Evolutionary conservation across 371 early-diverging fungal genomes (phyloP), one percentile per base, ranked within the genome.

Genomic region (Mortierella sp.): DNA sequence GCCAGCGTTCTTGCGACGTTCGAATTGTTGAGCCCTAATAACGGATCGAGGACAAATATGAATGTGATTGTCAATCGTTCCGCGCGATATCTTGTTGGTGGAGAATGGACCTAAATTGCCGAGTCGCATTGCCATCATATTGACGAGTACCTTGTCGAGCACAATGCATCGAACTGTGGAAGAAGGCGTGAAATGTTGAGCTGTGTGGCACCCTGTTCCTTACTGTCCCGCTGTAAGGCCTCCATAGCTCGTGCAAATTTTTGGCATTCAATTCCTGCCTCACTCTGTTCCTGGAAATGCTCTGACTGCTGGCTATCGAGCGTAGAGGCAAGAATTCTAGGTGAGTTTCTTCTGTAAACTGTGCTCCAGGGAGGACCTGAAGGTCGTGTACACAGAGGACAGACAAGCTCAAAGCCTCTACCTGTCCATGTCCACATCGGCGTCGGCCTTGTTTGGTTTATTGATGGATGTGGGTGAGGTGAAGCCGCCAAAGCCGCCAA

Each of bases 201-300:
- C 40, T 67, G 67, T 40, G 24, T 61, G 11, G 14, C 34, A 16
- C 31, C 72, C 31, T 69, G 71, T 4, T 50, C 73, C 37, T 46
- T 76, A 34, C 77, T 75, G 21, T 67, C 69, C 10, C 73, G 54
- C 53, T 76, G 71, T 16, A 79, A 73, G 24, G 61, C 72, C 48
- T 82, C 86, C 69, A 84, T 19, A 34, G 73, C 72, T 14, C 78
- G 70, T 5, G 85, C 85, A 70, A 78, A 84, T 57, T 78, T 77
- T 46, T 80, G 78, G 37, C 77, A 76, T 51, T 84, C 85, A 44
- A 82, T 71, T 73, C 83, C 83, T 50, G 83, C 76, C 13, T 82
- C 83, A n/a, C 71, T 72, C 28, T 73, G 48, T 31, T 73, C 82
- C 70, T 78, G 76, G 57, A 69, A 74, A 13, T 59, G 70, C 9